Evolutionary conservation across 148 eudicot genomes (phyloP).

Genomic region (Persicaria tinctoria): DNA sequence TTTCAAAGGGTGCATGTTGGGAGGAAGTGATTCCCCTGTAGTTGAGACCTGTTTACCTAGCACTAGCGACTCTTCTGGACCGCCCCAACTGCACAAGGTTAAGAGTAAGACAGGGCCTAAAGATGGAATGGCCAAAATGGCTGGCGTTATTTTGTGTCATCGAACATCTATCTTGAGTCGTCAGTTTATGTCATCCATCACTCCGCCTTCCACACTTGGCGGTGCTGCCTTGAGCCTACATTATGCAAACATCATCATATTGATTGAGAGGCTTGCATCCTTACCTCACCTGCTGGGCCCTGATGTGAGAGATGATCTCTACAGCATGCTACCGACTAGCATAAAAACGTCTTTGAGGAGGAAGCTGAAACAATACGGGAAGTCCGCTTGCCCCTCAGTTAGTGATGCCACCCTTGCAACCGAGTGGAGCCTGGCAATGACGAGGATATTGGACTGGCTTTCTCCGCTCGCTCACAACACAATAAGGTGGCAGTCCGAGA

Average conservation of each 20-base stretch:
- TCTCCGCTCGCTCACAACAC: constrained; percentile 86
- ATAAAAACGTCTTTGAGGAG: constrained; percentile 50
- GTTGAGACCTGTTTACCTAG: constrained; percentile 37
- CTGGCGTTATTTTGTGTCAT: constrained; percentile 14
- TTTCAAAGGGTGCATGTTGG: constrained; percentile 66
- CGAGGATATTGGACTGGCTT: constrained; percentile 72
- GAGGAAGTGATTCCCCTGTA: constrained; percentile 51
- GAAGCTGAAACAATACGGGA: constrained; percentile 46
- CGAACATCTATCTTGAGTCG: constrained; percentile 29
- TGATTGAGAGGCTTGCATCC: constrained; percentile 72
- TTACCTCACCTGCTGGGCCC: constrained; percentile 69
- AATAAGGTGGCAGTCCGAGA: constrained; percentile 77
- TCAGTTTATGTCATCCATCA: constrained; percentile 35
- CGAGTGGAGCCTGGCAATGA: constrained; percentile 55
- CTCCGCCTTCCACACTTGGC: constrained; percentile 59
- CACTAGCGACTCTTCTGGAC: constrained; percentile 26
- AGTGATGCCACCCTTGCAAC: constrained; percentile 54
- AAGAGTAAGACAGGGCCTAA: no score
- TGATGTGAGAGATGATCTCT: constrained; percentile 86
- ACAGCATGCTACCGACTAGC: constrained; percentile 62
- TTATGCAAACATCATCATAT: constrained; percentile 70
- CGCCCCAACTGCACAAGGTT: constrained; percentile 14
- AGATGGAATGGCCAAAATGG: constrained; percentile 14
- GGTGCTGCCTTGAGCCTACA: constrained; percentile 70
- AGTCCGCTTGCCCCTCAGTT: constrained; percentile 35